Percentiles rank a stretch among this genome's conserved stretches.
These are phyloP conservation scores for Neoboletus subvelutipes DNA, from an alignment of 768 basidiomycete genomes.

Conservation along the genomic window DNA sequence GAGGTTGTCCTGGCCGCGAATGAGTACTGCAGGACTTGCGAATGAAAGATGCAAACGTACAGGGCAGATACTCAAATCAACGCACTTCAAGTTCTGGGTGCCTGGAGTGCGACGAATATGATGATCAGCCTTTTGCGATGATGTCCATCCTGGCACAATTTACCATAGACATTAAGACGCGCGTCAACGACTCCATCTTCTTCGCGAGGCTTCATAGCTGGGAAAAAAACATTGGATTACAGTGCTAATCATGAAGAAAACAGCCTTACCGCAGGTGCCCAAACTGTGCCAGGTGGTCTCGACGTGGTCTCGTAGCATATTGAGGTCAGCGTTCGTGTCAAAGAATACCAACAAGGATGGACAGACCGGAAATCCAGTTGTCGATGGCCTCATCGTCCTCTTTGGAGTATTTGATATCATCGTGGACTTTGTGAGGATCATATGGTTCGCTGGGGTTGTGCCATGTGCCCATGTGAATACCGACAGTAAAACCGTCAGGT, in stretches of 20 bases:
- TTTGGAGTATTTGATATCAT: conserved; percentile 62
- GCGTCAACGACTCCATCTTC: conserved; percentile 67
- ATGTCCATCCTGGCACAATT: conserved; percentile 11
- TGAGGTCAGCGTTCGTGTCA: neutral
- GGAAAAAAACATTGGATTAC: neutral
- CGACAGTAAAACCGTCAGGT: conserved; percentile 62
- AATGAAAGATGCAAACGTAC: conserved; percentile 36
- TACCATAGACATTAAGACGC: conserved; percentile 58
- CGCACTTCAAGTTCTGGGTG: conserved; percentile 64
- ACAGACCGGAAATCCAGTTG: conserved; percentile 54
- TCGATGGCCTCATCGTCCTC: conserved; percentile 75
- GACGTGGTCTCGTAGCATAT: conserved; percentile 48
- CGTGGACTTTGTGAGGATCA: conserved; percentile 55
- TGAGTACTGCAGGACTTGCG: neutral
- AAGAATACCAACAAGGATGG: neutral
- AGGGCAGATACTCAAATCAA: conserved; percentile 72
- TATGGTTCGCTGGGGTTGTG: conserved; percentile 54
- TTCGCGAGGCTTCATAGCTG: conserved; percentile 62
- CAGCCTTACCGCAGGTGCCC: conserved; percentile 38
- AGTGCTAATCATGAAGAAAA: neutral
- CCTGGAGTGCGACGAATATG: conserved; percentile 28
- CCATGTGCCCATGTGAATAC: conserved; percentile 74
- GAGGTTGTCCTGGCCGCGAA: conserved; percentile 53
- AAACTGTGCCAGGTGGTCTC: conserved; percentile 79
- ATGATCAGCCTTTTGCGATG: neutral